Percentiles rank a stretch among this genome's conserved stretches.
Evolutionary conservation across 192 early-diverging fungal genomes (phyloP).

Genomic region (Coemansia sp.): DNA sequence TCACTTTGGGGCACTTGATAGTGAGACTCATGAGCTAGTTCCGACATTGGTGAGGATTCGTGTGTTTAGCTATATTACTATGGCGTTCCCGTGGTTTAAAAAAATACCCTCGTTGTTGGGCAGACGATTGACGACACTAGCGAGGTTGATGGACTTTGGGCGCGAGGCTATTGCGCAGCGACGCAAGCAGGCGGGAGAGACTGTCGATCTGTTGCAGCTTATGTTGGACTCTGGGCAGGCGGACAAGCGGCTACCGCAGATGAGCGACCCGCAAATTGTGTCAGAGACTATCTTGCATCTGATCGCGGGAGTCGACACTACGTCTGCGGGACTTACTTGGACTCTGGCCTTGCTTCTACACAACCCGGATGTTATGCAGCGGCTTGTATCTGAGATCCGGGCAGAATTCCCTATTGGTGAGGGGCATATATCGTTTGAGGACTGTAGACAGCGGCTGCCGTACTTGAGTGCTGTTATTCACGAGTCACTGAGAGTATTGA

Average conservation of each 20-base stretch:
- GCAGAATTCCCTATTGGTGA: constrained; percentile 12
- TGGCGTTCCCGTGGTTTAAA: constrained; percentile 47
- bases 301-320: constrained; percentile 52
- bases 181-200: neutral
- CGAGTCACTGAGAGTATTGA: constrained; percentile 48
- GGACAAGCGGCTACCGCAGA: neutral
- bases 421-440: constrained; percentile 17
- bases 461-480: constrained; percentile 46
- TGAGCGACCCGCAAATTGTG: constrained; percentile 41
- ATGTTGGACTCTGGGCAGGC: constrained; percentile 25
- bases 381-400: constrained; percentile 31
- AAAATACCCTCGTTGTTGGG: constrained; percentile 15
- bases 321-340: constrained; percentile 46
- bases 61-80: constrained; percentile 33
- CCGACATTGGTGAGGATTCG: constrained; percentile 16
- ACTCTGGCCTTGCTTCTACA: constrained; percentile 38
- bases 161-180: constrained; percentile 20
- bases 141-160: constrained; percentile 18
- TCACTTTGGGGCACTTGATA: constrained; percentile 21
- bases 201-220: constrained; percentile 32
- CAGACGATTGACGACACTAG: constrained; percentile 8
- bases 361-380: constrained; percentile 32
- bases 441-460: constrained; percentile 27
- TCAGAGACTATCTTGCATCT: constrained; percentile 47
- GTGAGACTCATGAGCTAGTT: constrained; percentile 26